phyloP scores from a whole-genome alignment of 2,329 filamentous ascomycete genomes.

The Pseudogymnoascus sp. region DNA sequence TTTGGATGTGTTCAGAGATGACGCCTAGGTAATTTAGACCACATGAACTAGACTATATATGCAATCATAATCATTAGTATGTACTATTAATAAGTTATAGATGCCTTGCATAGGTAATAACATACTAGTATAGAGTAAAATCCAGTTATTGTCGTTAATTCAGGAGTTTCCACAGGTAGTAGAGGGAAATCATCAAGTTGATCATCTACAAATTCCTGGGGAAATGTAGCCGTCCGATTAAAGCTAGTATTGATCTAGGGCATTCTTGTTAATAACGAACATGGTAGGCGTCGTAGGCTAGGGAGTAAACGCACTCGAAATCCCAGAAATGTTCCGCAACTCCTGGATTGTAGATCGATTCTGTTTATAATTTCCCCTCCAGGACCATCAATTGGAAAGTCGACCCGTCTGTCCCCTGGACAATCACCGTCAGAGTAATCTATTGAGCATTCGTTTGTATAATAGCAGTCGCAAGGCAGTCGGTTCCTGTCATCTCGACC shows the following conservation, averaged over 20 bases:
- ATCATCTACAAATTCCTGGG: background rate
- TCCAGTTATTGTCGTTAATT: too few species aligned
- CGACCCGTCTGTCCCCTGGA: background rate
- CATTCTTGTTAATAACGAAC: background rate
- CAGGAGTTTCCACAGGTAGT: too few species aligned
- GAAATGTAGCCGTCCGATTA: background rate
- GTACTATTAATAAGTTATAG: too few species aligned
- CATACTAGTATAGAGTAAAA: too few species aligned
- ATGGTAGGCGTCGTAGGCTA: background rate
- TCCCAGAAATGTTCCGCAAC: background rate
- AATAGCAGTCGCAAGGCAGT: background rate
- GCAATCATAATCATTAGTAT: too few species aligned
- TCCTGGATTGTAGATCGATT: background rate
- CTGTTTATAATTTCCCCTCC: background rate
- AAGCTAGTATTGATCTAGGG: background rate
- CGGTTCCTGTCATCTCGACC: background rate
- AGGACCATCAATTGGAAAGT: background rate
- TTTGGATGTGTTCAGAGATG: too few species aligned
- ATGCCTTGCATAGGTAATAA: too few species aligned
- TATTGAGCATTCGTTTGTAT: background rate
- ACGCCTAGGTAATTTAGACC: too few species aligned
- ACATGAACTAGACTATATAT: too few species aligned
- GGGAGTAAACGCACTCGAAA: background rate
- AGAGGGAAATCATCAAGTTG: background rate
- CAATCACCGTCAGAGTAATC: background rate